phyloP scores from a whole-genome alignment of 2,329 filamentous ascomycete genomes.

The Fusarium stilboides region DNA sequence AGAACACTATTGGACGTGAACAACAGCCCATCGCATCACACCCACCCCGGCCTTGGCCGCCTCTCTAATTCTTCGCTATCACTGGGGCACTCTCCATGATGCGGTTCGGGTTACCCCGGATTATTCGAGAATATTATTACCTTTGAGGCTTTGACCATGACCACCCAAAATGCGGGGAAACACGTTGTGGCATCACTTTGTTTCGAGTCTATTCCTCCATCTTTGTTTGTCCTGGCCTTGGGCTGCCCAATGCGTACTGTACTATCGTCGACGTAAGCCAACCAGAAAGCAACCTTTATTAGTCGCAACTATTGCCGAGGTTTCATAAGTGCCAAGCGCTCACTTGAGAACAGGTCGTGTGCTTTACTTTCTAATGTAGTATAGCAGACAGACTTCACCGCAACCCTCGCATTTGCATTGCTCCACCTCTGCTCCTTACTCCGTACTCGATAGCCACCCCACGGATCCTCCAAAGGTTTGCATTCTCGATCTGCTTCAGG shows the following conservation, averaged over 20 bases:
- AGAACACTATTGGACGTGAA: slow-evolving; percentile 35
- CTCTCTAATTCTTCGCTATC: background rate
- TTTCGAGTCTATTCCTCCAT: slow-evolving; percentile 11
- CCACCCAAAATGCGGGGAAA: slow-evolving; percentile 25
- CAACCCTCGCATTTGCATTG: slow-evolving; percentile 2
- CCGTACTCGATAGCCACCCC: slow-evolving; percentile 7
- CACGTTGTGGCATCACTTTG: slow-evolving; percentile 19
- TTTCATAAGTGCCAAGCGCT: background rate
- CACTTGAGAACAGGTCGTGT: background rate
- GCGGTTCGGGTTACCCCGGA: slow-evolving; percentile 41
- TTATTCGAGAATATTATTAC: slow-evolving; percentile 31
- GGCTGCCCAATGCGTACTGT: slow-evolving; percentile 9
- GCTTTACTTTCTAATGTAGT: background rate
- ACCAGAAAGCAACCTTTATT: slow-evolving; percentile 1
- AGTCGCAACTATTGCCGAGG: background rate
- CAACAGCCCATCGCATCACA: slow-evolving; percentile 44
- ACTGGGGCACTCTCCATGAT: background rate
- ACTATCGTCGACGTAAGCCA: slow-evolving; percentile 5
- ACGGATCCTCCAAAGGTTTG: slow-evolving; percentile 3
- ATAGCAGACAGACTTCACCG: background rate
- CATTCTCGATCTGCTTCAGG: slow-evolving; percentile 8
- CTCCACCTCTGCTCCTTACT: slow-evolving; percentile 1
- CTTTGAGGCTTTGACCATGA: background rate
- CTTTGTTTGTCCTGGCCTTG: slow-evolving; percentile 11
- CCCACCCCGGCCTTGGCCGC: slow-evolving; percentile 30